A percentile compares a stretch with the other conserved stretches of the same genome.
These are phyloP conservation scores for Salisapilia sapeloensis DNA, from an alignment of 352 stramenopile genomes.

Conservation along the genomic window DNA sequence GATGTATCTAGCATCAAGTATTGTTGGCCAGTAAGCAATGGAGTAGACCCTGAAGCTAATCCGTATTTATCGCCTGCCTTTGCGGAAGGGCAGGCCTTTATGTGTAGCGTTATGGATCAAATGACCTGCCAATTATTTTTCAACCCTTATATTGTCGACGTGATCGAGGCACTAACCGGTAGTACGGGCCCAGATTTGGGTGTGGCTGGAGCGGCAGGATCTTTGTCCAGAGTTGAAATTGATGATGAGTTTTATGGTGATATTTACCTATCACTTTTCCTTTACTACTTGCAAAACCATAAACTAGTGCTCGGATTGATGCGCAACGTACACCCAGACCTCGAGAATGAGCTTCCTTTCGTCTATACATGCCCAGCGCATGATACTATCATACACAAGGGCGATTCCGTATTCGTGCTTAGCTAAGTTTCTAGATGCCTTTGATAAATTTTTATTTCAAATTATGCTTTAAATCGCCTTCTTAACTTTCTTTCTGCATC, in stretches of 20 bases:
- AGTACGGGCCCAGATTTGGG: constrained; percentile 10
- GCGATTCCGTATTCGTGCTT: constrained; percentile 40
- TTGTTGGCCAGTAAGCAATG: constrained; percentile 24
- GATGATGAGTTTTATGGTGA: no score
- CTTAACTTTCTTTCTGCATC: no score
- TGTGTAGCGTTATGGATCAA: constrained; percentile 37
- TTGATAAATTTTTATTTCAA: constrained; percentile 2
- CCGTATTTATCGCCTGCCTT: constrained; percentile 36
- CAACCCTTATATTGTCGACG: constrained; percentile 58
- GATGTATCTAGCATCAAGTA: constrained; percentile 29
- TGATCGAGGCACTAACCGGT: constrained; percentile 28
- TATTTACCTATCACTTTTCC: no score
- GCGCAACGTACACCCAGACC: constrained; percentile 10
- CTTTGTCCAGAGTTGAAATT: no score
- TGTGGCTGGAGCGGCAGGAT: no score
- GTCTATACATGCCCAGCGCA: constrained; percentile 39
- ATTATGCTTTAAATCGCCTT: not conserved
- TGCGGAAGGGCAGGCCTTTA: constrained; percentile 28
- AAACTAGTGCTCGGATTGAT: constrained; percentile 34
- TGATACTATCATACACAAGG: constrained; percentile 20
- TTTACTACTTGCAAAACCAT: constrained; percentile 17
- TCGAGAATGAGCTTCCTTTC: constrained; percentile 43
- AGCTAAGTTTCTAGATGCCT: constrained; percentile 5
- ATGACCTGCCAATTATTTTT: constrained; percentile 65
- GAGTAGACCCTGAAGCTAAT: constrained; percentile 20